Base-by-base conservation (phyloP, 495 filamentous ascomycete genomes). In the Neurospora sp. region DNA sequence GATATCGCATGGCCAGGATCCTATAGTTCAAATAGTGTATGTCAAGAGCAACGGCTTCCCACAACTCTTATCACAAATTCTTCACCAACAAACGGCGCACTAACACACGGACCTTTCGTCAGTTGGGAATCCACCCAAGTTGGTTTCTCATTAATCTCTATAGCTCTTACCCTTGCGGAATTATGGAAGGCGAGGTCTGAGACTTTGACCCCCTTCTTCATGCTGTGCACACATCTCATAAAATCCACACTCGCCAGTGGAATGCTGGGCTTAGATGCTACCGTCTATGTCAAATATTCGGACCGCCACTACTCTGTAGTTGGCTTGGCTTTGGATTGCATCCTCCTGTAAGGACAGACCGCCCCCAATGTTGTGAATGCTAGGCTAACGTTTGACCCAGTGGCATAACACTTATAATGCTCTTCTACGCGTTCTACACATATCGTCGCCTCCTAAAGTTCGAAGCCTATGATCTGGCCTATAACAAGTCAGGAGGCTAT, bases 81-180 rank as follows among this genome's bases (percentile, higher is more conserved):
- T 62, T 14, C 20, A 16, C 23, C 54, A 16, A 35, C 11, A 35
- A 31, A 66, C 3, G 54, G 27, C 14, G 54, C 31, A 9, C 54
- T 66, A 66, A 66, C 54, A 66, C 6, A 2, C 1, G 18, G 14
- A 0, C 31, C 6, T 66, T 18, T 23, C n/a, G 1, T 27, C 44
- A 86, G 85, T 62, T 87, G 85, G 85, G 85, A 86, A 76, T 76
- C 77, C 46, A 82, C 81, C 38, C 86, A 86, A 54, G 78, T 87
- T 37, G 78, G 73, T 69, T 83, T 86, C 70, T 84, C 83, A 23
- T 76, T 81, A 31, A 60, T 85, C 27, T 82, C 84, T 2, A 80
- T 84, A 27, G 39, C 84, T 73, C 77, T 85, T 73, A 84, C 76
- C 39, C 79, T 84, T 40, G 54, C 85, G 41, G 80, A 85, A 62